These are phyloP conservation scores for Lasiodiplodia sp. DNA, from an alignment of 2,329 filamentous ascomycete genomes.

Conservation along the genomic window DNA sequence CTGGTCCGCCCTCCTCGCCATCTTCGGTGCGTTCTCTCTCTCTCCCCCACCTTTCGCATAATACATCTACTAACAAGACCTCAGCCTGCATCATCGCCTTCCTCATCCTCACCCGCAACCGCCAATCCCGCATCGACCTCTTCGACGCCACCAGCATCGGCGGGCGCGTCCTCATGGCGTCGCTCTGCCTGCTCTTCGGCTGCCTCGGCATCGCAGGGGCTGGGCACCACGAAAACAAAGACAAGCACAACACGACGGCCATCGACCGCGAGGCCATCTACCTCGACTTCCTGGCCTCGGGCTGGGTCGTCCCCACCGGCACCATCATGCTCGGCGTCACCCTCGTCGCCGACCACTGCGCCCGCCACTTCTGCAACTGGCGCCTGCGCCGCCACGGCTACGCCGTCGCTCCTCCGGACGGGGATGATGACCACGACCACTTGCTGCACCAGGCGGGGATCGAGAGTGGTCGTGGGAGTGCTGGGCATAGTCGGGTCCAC, in stretches of 20 bases:
- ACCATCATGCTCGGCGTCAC: slow-evolving; percentile 46
- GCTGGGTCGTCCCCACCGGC: slow-evolving; percentile 45
- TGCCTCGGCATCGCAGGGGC: slow-evolving; percentile 37
- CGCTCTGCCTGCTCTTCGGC: slow-evolving; percentile 42
- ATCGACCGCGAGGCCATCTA: slow-evolving; percentile 25
- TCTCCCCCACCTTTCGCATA: too few species aligned
- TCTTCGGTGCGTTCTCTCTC: slow-evolving; percentile 34
- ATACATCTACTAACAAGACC: too few species aligned
- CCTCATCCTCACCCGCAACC: slow-evolving; percentile 46
- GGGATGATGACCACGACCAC: not conserved
- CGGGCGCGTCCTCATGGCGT: slow-evolving; percentile 38
- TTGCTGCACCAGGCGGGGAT: too few species aligned
- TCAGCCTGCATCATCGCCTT: slow-evolving; percentile 47
- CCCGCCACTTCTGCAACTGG: slow-evolving; percentile 41
- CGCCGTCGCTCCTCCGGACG: not conserved
- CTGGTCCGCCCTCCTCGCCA: slow-evolving; percentile 46
- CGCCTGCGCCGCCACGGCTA: slow-evolving; percentile 33
- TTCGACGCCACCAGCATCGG: slow-evolving; percentile 50
- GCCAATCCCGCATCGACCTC: slow-evolving; percentile 46
- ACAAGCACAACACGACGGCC: too few species aligned
- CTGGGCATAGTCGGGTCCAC: not conserved
- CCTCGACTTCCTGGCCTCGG: slow-evolving; percentile 40
- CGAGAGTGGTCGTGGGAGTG: too few species aligned
- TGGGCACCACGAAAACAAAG: too few species aligned
- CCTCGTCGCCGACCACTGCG: slow-evolving; percentile 41